Base-by-base conservation (phyloP, 768 basidiomycete genomes). In the Phanerochaete carnosa region DNA sequence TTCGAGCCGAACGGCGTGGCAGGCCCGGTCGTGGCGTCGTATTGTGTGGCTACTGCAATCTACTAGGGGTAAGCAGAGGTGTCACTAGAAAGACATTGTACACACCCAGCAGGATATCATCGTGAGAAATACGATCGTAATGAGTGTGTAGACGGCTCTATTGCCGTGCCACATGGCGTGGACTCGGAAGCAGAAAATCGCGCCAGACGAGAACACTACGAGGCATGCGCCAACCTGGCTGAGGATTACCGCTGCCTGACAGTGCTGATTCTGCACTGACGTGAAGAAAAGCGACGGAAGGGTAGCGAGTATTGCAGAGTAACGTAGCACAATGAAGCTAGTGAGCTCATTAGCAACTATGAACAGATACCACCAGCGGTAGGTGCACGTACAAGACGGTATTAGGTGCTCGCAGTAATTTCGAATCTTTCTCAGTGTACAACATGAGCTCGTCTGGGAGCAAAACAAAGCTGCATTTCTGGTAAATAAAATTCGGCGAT, bases 101-200 rank as follows among this genome's bases (percentile, higher is more conserved):
- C 43, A 15, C 2, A 47, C 56, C 56, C 56, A 57, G 23, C 43
- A 57, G 2, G 45, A 22, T 3, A 57, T 26, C 45, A 57, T 45
- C 15, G 33, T 23, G 23, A 12, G 19, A 33, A 35, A 57, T 6
- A 47, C 28, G 46, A 69, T 23, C 2, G 62, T 58, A 12, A 72
- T 67, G 6, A 72, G 35, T 8, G 50, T 70, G 35, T 70, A 47
- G 22, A 72, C 68, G 37, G 66, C 59, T 39, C 63, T 70, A 28
- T 69, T 65, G 23, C 68, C 70, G 43, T 68, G 68, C 74, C 75
- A 77, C 45, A 77, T 68, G 19, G 71, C 68, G 46, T 66, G 67
- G 15, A 76, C 70, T 43, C 75, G 74, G 56, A 69, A 70, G 60
- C 70, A 69, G 57, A 76, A 73, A 13, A 77, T 70, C 19, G 65